Percentiles rank a stretch among this genome's conserved stretches.
phyloP scores from a whole-genome alignment of 176 grass and related monocot genomes.

The Coix lacrymajobi region DNA sequence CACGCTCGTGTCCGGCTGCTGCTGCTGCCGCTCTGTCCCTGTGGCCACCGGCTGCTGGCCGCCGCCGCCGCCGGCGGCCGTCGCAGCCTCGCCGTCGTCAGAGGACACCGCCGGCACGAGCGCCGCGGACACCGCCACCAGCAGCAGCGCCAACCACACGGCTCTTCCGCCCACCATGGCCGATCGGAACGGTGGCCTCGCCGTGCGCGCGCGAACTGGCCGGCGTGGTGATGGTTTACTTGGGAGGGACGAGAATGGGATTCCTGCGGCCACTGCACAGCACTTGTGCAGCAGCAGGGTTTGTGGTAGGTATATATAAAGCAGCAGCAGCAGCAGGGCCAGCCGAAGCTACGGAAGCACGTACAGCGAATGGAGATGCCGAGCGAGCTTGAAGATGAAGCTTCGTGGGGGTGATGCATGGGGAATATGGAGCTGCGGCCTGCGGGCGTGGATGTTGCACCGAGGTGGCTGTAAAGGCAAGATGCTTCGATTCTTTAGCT shows the following conservation, averaged over 20 bases:
- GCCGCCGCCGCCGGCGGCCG: not conserved
- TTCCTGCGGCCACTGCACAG: not conserved
- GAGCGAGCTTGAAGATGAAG: conserved; percentile 28
- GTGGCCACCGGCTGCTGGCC: not conserved
- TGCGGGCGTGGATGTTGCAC: not conserved
- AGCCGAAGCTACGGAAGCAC: not conserved
- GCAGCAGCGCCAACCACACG: not conserved
- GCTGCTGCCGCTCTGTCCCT: not conserved
- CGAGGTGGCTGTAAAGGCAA: conserved; percentile 34
- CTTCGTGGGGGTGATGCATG: not conserved
- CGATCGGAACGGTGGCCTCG: not conserved
- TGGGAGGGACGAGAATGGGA: not conserved
- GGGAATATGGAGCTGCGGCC: conserved; percentile 29
- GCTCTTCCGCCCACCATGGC: not conserved
- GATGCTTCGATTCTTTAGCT: conserved; percentile 29
- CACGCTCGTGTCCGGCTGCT: conserved; percentile 38
- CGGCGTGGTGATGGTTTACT: not conserved
- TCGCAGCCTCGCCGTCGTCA: not conserved
- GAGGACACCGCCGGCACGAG: not conserved
- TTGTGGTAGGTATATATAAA: not conserved
- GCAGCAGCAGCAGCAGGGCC: not conserved
- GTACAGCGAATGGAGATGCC: not conserved
- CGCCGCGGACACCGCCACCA: not conserved
- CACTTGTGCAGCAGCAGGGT: not conserved
- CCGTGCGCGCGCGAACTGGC: not conserved